phyloP scores from a whole-genome alignment of 2,329 filamentous ascomycete species.

The Penicillium sp. region DNA sequence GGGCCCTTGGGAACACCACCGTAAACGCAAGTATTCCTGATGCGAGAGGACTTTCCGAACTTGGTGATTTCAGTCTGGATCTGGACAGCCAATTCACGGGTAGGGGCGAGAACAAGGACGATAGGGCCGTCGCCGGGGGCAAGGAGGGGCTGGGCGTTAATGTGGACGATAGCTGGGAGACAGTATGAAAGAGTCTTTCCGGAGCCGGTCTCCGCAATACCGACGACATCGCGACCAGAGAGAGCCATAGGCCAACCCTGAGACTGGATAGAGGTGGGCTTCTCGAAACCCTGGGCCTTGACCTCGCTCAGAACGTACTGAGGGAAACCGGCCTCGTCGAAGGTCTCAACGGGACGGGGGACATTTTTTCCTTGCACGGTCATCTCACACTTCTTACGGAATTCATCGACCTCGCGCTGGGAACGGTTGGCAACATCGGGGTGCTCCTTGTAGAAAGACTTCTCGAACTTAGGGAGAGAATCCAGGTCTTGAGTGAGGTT shows the following conservation, averaged over 20 bases:
- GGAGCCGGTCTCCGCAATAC: conserved; percentile 98
- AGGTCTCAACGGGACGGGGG: conserved; percentile 92
- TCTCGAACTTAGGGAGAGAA: conserved; percentile 93
- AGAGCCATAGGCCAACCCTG: conserved; percentile 99
- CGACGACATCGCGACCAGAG: conserved; percentile 95
- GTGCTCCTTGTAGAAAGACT: conserved; percentile 98
- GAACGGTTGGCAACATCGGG: conserved; percentile 76
- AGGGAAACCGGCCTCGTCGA: conserved; percentile 97
- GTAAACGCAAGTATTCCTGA: conserved; percentile 98
- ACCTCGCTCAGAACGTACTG: conserved; percentile 98
- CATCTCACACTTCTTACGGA: conserved; percentile 85
- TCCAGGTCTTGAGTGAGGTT: conserved; percentile 66
- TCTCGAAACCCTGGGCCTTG: conserved; percentile 94
- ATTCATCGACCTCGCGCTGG: conserved; percentile 79
- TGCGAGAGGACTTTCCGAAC: conserved; percentile 96
- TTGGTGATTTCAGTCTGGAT: conserved; percentile 99
- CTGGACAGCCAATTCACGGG: conserved; percentile 96
- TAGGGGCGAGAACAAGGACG: conserved; percentile 92
- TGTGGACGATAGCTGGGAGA: conserved; percentile 97
- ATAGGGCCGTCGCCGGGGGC: conserved; percentile 95
- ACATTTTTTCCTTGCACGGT: conserved; percentile 78
- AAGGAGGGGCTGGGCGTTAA: conserved; percentile 97
- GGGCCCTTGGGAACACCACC: conserved; percentile 98
- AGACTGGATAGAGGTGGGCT: conserved; percentile 94
- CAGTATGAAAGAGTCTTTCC: conserved; percentile 99